A percentile compares a stretch with the other conserved stretches of the same genome.
Evolutionary conservation across 805 yeast genomes (phyloP).

Genomic region (Ogataea nakhonphanomensis): DNA sequence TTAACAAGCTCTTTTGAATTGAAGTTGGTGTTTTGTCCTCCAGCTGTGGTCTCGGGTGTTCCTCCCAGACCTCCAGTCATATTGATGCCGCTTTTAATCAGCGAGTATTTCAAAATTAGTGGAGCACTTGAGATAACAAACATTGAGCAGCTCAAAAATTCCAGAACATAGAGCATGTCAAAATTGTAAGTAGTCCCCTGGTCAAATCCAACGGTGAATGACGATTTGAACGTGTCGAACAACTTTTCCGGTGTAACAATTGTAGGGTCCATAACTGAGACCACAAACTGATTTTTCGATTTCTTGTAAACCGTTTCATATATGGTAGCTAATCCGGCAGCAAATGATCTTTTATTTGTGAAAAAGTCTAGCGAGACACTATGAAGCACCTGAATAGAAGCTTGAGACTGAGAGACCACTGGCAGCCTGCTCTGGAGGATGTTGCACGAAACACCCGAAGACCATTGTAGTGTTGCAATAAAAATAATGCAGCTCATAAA

Average conservation of each 20-base stretch:
- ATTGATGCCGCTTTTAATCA: conserved; percentile 26
- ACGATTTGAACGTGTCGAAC: background rate
- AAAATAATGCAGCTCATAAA: conserved; percentile 27
- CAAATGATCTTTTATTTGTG: conserved; percentile 30
- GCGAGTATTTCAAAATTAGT: conserved; percentile 40
- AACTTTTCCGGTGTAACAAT: conserved; percentile 16
- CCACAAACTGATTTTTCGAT: conserved; percentile 9
- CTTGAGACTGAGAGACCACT: conserved; percentile 1
- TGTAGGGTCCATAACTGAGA: conserved; percentile 29
- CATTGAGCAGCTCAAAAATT: conserved; percentile 48
- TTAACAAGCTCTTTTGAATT: conserved; percentile 39
- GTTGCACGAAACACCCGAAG: conserved; percentile 22
- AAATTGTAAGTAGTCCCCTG: conserved; percentile 37
- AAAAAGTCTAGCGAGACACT: conserved; percentile 24
- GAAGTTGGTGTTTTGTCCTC: conserved; percentile 17
- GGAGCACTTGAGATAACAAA: conserved; percentile 50
- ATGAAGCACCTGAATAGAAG: conserved; percentile 9
- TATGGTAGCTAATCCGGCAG: conserved; percentile 23
- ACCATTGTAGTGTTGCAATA: conserved; percentile 35
- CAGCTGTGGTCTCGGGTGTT: conserved; percentile 6
- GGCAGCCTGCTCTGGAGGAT: conserved; percentile 1
- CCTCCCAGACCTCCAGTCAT: conserved; percentile 11
- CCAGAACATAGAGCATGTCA: conserved; percentile 52
- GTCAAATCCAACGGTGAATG: conserved; percentile 19
- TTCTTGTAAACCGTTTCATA: conserved; percentile 5